A percentile compares a stretch with the other conserved stretches of the same genome.
These are phyloP conservation scores for Yamadazyma trypodendri DNA, from an alignment of 1,139 yeast genomes.

Conservation along the genomic window DNA sequence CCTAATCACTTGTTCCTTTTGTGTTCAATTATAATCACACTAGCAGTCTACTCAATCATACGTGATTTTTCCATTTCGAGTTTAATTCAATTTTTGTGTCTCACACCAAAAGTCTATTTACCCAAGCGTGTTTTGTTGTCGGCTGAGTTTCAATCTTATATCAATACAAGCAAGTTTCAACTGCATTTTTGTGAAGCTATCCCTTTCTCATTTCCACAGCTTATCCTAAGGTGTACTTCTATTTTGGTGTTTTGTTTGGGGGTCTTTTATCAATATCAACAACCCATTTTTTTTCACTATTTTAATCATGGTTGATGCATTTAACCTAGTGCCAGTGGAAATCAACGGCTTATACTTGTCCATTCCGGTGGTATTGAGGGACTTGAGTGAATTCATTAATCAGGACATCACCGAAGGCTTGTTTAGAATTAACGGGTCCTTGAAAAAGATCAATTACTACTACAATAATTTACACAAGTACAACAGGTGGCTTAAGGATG, in stretches of 20 bases:
- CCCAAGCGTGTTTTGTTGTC: no score
- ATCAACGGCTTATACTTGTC: slow-evolving; percentile 10
- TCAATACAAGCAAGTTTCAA: no score
- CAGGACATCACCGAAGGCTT: slow-evolving; percentile 25
- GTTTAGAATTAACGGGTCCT: slow-evolving; percentile 30
- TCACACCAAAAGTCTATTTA: no score
- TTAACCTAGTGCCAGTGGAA: slow-evolving; percentile 9
- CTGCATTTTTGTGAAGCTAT: no score
- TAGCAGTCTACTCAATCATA: no score
- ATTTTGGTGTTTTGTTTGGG: background rate
- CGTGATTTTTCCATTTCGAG: no score
- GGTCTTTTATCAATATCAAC: background rate
- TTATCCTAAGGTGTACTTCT: background rate
- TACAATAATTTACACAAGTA: slow-evolving; percentile 15
- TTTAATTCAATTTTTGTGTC: no score
- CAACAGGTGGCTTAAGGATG: slow-evolving; percentile 14
- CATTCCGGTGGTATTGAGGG: slow-evolving; percentile 21
- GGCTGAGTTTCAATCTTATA: no score
- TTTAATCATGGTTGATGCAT: slow-evolving; percentile 15
- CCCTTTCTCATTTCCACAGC: no score
- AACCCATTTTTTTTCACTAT: background rate
- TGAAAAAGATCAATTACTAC: slow-evolving; percentile 21
- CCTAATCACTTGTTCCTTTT: no score
- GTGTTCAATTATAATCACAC: no score
- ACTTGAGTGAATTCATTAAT: slow-evolving; percentile 21